A percentile compares a stretch with the other conserved stretches of the same genome.
Evolutionary conservation across 176 grass and related monocot genomes (phyloP).

Genomic region (Zizania latifolia): DNA sequence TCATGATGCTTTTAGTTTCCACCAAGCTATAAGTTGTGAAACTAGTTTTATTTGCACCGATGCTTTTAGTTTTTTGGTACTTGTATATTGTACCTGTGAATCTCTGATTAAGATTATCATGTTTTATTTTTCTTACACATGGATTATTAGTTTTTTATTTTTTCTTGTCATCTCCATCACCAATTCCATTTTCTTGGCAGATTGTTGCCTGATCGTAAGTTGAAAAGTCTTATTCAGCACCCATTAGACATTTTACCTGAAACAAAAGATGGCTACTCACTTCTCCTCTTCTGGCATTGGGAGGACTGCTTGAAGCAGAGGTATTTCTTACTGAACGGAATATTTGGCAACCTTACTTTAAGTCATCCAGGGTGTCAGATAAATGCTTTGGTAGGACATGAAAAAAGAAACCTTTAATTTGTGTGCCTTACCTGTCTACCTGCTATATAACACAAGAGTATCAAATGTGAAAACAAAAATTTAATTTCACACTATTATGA

Average conservation of each 20-base stretch:
- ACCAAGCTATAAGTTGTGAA: too few species aligned
- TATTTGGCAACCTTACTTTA: neutral
- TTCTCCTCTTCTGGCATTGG: conserved; percentile 96
- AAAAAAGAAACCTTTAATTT: conserved; percentile 7
- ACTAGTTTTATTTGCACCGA: too few species aligned
- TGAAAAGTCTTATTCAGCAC: conserved; percentile 84
- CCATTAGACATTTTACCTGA: conserved; percentile 72
- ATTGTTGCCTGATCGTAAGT: conserved; percentile 87
- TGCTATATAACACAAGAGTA: neutral
- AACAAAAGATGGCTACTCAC: conserved; percentile 95
- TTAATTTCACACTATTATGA: neutral
- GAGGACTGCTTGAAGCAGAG: conserved; percentile 93
- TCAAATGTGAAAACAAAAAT: neutral
- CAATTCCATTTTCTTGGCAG: conserved; percentile 44
- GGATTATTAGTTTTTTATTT: conserved; percentile 31
- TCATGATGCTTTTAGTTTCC: neutral
- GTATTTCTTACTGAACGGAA: conserved; percentile 35
- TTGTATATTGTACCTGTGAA: neutral
- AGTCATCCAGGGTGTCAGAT: neutral
- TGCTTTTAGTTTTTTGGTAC: too few species aligned
- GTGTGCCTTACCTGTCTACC: neutral
- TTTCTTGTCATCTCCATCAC: conserved; percentile 13
- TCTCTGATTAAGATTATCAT: neutral
- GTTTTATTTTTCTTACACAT: neutral
- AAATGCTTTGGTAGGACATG: neutral